These are phyloP conservation scores for Tetrahymena thermophila DNA, from an alignment of 73 alveolate genomes.

Conservation along the genomic window DNA sequence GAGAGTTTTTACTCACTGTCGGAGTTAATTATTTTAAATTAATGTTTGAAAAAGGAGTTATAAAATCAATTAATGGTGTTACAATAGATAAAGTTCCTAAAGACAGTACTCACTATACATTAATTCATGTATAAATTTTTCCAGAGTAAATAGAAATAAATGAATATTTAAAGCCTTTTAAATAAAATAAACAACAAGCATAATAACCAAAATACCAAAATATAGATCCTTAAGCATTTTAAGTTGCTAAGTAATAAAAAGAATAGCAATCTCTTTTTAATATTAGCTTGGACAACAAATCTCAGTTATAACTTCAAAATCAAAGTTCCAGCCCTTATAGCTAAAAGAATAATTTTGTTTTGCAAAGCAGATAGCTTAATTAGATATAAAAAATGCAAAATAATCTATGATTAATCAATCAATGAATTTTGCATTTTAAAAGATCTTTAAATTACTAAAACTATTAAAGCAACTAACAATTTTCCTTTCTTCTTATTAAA, in stretches of 20 bases:
- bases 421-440: too few species aligned
- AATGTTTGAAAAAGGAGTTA: background rate
- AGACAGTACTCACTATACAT: background rate
- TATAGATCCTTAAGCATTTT: background rate
- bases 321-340: background rate
- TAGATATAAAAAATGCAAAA: too few species aligned
- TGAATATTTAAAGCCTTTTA: background rate
- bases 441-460: too few species aligned
- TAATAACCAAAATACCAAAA: background rate
- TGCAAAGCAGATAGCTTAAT: background rate
- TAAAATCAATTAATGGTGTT: background rate
- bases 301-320: background rate
- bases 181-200: background rate
- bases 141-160: background rate
- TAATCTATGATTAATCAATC: background rate
- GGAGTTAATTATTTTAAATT: background rate
- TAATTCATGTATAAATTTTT: background rate
- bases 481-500: background rate
- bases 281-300: background rate
- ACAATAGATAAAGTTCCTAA: background rate
- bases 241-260: too few species aligned
- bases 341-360: too few species aligned
- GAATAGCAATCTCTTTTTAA: background rate
- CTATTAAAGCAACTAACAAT: background rate
- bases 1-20: background rate